phyloP scores from a whole-genome alignment of 176 grass and related monocot genomes.

The Phoenix roebelenii region DNA sequence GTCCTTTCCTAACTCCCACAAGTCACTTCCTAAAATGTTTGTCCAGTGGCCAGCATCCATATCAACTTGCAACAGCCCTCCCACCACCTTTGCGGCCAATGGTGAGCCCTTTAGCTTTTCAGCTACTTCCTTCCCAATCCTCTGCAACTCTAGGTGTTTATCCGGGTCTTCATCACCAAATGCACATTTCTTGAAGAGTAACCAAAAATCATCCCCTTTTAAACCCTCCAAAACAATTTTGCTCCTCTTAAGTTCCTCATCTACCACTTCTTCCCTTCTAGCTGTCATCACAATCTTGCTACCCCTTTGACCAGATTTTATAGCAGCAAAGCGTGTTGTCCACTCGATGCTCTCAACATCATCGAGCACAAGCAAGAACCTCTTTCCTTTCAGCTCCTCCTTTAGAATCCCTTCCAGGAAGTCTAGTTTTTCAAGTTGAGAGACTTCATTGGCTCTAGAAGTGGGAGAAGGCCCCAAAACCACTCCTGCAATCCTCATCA shows the following conservation, averaged over 20 bases:
- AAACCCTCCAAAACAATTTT: conserved; percentile 25
- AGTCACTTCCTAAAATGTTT: conserved; percentile 19
- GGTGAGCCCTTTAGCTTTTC: conserved; percentile 34
- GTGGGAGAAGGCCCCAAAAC: conserved; percentile 16
- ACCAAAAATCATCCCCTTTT: conserved; percentile 17
- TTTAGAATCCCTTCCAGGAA: conserved; percentile 23
- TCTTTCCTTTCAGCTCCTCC: conserved; percentile 15
- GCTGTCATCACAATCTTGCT: conserved; percentile 38
- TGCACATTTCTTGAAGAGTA: conserved; percentile 33
- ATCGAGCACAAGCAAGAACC: conserved; percentile 49
- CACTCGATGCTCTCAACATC: conserved; percentile 31
- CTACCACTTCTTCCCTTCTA: conserved; percentile 20
- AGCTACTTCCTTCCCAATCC: conserved; percentile 30
- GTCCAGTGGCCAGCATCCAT: conserved; percentile 11
- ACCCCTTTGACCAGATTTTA: conserved; percentile 31
- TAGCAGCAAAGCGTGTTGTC: conserved; percentile 35
- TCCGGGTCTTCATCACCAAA: conserved; percentile 17
- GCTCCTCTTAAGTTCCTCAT: not conserved
- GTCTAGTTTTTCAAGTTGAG: not conserved
- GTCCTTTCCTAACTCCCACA: conserved; percentile 12
- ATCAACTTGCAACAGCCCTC: conserved; percentile 24
- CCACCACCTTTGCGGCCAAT: conserved; percentile 44
- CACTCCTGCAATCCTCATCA: conserved; percentile 22
- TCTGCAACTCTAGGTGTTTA: conserved; percentile 1
- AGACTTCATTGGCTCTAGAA: not conserved